Conservation (phyloP, 306 rosid species). For the Cicer yamashitae region DNA sequence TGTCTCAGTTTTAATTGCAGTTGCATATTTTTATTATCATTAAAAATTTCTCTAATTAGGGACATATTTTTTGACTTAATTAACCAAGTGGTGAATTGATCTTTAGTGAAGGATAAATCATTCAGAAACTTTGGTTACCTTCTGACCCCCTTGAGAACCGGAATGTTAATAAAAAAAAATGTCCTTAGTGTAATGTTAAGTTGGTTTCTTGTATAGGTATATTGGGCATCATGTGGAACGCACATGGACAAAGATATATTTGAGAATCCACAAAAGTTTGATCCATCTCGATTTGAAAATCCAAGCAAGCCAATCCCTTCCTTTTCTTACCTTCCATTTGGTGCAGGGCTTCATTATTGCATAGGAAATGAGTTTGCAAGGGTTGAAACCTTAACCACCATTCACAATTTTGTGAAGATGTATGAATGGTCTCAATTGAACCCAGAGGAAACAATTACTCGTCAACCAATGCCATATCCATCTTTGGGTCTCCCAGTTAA, state of each 20-base stretch:
- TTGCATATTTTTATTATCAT: neutral
- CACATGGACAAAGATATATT: conserved; percentile 54
- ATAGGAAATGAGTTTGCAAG: conserved; percentile 64
- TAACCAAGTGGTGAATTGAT: too few species aligned
- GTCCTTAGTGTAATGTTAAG: neutral
- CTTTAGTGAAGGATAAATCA: too few species aligned
- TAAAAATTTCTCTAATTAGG: neutral
- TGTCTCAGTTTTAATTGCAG: neutral
- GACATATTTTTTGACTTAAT: conserved; percentile 5
- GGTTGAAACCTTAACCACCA: conserved; percentile 53
- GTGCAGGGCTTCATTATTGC: conserved; percentile 57
- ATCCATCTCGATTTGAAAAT: conserved; percentile 58
- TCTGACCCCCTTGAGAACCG: too few species aligned
- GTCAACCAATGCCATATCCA: conserved; percentile 62
- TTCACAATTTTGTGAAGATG: conserved; percentile 56
- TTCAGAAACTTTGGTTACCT: too few species aligned
- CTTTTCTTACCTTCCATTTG: conserved; percentile 59
- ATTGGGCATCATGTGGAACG: conserved; percentile 54
- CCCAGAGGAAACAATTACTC: conserved; percentile 52
- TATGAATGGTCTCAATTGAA: conserved; percentile 56
- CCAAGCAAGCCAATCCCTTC: conserved; percentile 57
- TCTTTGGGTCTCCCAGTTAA: conserved; percentile 59
- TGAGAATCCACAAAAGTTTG: conserved; percentile 52
- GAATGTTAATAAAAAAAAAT: too few species aligned
- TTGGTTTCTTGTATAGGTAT: conserved; percentile 45